Base-by-base conservation (phyloP, 805 yeast species). In the Lachancea dasiensis region DNA sequence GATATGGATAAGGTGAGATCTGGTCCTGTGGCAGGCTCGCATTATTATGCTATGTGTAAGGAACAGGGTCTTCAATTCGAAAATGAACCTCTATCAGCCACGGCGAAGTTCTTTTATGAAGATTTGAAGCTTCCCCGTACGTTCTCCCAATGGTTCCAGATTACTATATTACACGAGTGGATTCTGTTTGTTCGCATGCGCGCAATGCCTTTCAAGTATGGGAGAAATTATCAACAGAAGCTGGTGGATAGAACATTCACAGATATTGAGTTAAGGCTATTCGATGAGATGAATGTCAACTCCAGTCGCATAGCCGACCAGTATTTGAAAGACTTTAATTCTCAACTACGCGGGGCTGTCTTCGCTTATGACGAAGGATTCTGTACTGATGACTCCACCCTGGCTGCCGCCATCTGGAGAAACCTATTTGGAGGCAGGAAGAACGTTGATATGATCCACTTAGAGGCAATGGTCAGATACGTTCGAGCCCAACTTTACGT, bases 81-180 rank as follows among this genome's bases (percentile, higher is more conserved):
- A n/a, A 70, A 80, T 42, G 89, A 81, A 54, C 79, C 76, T 26
- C 65, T 84, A 27, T 73, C 84, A 3, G 77, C 74, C 14, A 73
- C 84, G 4, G 95, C 96, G 2, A 68, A 67, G 38, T 92, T 86
- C 57, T 92, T 86, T 70, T 92, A 86, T 57, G 83, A 85, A 38
- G 83, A 89, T 9, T 66, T 92, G 40, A 80, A 76, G 18, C 67
- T 92, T 53, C 95, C 95, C 24, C 71, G 74, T 56, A 81, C 97
- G 1, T 89, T 90, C 56, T 77, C 90, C n/a, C 95, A 87, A 61
- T 90, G 96, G 95, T 90, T 81, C 60, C 97, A 90, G 63, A 82
- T 92, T 45, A 84, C 95, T 5, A 69, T 81, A 1, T 69, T 92
- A 48, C 98, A 92, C 61, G 78, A 85, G 43, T 92, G 99, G 99